Base-by-base conservation (phyloP, 805 yeast species). In the Candida odintsovae region DNA sequence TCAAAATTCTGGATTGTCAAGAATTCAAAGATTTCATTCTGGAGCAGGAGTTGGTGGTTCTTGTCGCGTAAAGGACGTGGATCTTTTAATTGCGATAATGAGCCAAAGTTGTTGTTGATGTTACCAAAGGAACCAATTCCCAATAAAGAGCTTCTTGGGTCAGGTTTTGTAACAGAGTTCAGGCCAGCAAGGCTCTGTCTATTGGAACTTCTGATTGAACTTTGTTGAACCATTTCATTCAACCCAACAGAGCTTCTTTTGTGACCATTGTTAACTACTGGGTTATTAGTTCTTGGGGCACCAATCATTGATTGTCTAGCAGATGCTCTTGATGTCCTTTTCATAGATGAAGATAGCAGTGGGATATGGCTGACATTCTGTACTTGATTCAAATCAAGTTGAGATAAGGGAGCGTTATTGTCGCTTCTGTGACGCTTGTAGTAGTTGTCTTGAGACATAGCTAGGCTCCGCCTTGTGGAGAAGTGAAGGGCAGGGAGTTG, bases 41-140 rank as follows among this genome's bases (percentile, higher is more conserved):
- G 87, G 50, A 87, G 77, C 23, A 74, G 67, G 38, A 65, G 67
- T 61, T 86, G 95, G 61, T 78, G 88, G 50, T 70, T 74, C 51
- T 76, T 76, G 62, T 89, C 96, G 47, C 90, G 71, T 23, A 89
- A 63, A 5, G 96, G 96, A 44, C 97, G 72, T 26, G 86, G 83
- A 65, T 89, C 96, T 51, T 62, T 66, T 10, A 57, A 25, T 41
- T 58, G 64, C 9, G 62, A 55, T n/a, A 52, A 44, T 1, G 57
- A 42, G 4, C 64, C 61, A 49, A 57, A 53, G 5, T 60, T 54
- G 13, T 59, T 55, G 6, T 47, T 44, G 5, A 52, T 49, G 22
- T 22, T 37, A 21, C 38, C 41, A 18, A 38, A 12, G 1, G 50
- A 45, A 7, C 52, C 50, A 9, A 53, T 40, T 2, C 63, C 59